Evolutionary conservation across 768 basidiomycete genomes (phyloP), one percentile per base, ranked within the genome.

Genomic region (Rhodotorula graminis): DNA sequence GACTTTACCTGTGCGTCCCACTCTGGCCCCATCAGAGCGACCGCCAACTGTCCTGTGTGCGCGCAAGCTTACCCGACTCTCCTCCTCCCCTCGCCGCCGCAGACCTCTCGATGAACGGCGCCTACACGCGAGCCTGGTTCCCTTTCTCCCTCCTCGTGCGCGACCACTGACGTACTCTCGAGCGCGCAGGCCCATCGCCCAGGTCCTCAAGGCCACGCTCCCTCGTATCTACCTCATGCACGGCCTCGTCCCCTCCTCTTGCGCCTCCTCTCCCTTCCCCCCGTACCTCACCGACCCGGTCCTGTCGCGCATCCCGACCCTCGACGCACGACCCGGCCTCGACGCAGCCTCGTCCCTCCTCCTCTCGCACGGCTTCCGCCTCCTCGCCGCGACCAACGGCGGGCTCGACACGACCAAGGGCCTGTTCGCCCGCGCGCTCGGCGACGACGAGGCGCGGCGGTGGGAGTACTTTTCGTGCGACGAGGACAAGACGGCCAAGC

Each of bases 341-440:
- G 49, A 21, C 0, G 42, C 16, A 2, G 60, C 56, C 9, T 57
- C 53, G 25, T 25, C n/a, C 3, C 40, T 53, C 21, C 64, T 70
- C 37, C 56, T 60, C 55, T 4, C 37, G 23, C 18, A 44, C 49
- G 9, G 46, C 23, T 69, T 69, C 60, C 55, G 64, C 29, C 58
- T 67, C 8, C 15, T 71, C 18, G 74, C 67, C 1, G 70, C 64
- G 6, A 75, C 74, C 21, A 75, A 75, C 50, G 74, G 74, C 27
- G 64, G 29, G 21, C 55, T 70, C n/a, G 70, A 66, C 8, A 69
- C 61, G 8, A 75, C 74, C 1, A n/a, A 40, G 0, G 40, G 53
- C 11, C 40, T 69, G n/a, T 72, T 62, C 25, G 52, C n/a, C 25
- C 47, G 42, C 2, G 66, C 65, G 27, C 47, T 74, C 8, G 66